Conservation (phyloP, 345 rosid genomes). For the Eucalyptus camaldulensis region DNA sequence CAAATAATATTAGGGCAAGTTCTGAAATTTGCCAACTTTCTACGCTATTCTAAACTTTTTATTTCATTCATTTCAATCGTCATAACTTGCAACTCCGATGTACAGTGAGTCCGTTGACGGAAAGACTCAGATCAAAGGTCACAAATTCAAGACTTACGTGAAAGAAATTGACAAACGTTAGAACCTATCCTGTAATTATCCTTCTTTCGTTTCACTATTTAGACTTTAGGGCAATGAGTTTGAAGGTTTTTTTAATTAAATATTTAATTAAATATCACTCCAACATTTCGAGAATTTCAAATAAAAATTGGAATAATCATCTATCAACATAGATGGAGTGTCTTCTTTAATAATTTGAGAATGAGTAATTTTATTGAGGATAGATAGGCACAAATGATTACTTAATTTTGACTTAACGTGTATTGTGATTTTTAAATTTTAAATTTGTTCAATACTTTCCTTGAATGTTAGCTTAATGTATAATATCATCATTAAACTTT, state of each 20-base stretch:
- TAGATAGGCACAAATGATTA: too few species aligned
- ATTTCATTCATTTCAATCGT: neutral
- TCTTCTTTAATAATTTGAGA: neutral
- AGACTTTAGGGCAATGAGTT: neutral
- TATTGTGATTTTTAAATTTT: neutral
- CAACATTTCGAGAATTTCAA: neutral
- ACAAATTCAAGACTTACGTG: neutral
- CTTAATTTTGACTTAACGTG: rapidly evolving
- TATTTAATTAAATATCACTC: neutral
- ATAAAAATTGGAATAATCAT: too few species aligned
- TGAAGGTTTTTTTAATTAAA: neutral
- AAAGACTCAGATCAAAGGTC: neutral
- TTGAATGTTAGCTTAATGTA: too few species aligned
- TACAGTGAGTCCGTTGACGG: neutral
- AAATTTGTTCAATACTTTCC: too few species aligned
- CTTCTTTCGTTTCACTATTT: neutral
- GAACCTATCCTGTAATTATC: neutral
- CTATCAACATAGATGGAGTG: neutral
- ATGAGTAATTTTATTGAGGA: too few species aligned
- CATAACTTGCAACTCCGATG: neutral
- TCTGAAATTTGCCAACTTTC: neutral
- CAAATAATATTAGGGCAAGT: neutral
- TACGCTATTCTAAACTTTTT: neutral
- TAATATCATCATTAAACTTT: rapidly evolving
- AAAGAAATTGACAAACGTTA: neutral